Base-by-base conservation (phyloP, 2,329 filamentous ascomycete species). In the Teratosphaeria viscida region DNA sequence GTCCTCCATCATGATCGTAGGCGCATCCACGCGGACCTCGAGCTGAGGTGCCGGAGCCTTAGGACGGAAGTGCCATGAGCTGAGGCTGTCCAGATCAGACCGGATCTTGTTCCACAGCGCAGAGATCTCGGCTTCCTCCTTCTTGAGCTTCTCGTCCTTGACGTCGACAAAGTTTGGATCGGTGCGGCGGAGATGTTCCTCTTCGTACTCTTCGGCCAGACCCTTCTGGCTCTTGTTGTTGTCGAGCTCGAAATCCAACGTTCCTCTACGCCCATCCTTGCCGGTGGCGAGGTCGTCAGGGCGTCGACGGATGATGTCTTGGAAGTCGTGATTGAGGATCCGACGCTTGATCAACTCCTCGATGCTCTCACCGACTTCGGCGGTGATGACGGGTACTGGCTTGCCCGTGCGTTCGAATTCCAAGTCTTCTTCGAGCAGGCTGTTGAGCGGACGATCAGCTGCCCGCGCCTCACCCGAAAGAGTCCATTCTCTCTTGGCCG, bases 331-430 rank as follows among this genome's bases (percentile, higher is more conserved):
- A 0, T 89, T 86, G 14, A 97, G 77, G 66, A 99, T 96, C 56
- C 94, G 88, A 47, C 90, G 85, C 76, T 97, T 97, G 77, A 99
- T 92, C 61, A 99, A 82, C 37, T 89, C 87, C 75, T 99, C 94
- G 60, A 99, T 95, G 67, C 86, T 86, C 73, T 96, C 92, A 58
- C 86, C 95, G 49, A 95, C 81, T 73, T 96, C 92, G 52, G 89
- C 87, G 0, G 94, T 97, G 72, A 96, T 91, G 62, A 97, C 89
- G 1, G 92, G 90, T 0, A 97, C 88, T 0, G 94, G 92, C 73
- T 97, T 99, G 70, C 94, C 94, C 26, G 90, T 85, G 68, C 95
- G 86, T 76, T 99, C 94, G 71, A 97, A 99, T 65, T 97, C 92
- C 29, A 99, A 82, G 68, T 97, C 91, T 76, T 97, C 85, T 71